These are phyloP conservation scores for Oryza nivara DNA, from an alignment of 176 grass and related monocot species.

Conservation along the genomic window DNA sequence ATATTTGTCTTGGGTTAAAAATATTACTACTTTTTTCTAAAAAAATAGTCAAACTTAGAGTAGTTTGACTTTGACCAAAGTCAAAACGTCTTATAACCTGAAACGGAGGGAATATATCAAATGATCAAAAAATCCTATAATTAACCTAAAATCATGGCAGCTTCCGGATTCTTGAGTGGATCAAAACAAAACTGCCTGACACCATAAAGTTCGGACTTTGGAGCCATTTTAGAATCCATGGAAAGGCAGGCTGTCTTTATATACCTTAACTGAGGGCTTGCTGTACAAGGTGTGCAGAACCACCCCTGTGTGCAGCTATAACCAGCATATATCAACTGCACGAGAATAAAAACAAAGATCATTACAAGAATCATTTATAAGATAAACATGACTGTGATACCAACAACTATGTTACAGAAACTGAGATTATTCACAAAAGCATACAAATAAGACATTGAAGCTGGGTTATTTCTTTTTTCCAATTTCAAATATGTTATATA, in stretches of 20 bases:
- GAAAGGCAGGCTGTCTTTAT: constrained; percentile 12
- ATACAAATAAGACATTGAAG: not conserved
- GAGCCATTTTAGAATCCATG: constrained; percentile 20
- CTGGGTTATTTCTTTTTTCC: constrained; percentile 2
- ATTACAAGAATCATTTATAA: constrained; percentile 19
- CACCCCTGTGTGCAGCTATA: constrained; percentile 96
- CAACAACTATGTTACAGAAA: constrained; percentile 16
- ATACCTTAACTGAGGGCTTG: constrained; percentile 78
- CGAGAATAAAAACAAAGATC: constrained; percentile 14
- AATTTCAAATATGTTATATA: not conserved
- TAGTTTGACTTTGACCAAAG: too few relatives aligned
- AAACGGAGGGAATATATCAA: not conserved
- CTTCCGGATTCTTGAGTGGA: not conserved
- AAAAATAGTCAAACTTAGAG: too few relatives aligned
- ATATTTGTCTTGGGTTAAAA: too few relatives aligned
- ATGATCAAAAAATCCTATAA: not conserved
- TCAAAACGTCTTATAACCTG: too few relatives aligned
- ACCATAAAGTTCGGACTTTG: not conserved
- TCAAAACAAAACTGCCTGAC: constrained; percentile 25
- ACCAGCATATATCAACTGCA: constrained; percentile 93
- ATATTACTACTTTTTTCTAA: too few relatives aligned
- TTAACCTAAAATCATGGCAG: constrained; percentile 7
- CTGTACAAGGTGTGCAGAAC: constrained; percentile 94
- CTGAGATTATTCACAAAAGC: not conserved
- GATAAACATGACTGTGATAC: constrained; percentile 9